These are phyloP conservation scores for Lactarius deliciosus DNA, from an alignment of 768 basidiomycete genomes.

Conservation along the genomic window DNA sequence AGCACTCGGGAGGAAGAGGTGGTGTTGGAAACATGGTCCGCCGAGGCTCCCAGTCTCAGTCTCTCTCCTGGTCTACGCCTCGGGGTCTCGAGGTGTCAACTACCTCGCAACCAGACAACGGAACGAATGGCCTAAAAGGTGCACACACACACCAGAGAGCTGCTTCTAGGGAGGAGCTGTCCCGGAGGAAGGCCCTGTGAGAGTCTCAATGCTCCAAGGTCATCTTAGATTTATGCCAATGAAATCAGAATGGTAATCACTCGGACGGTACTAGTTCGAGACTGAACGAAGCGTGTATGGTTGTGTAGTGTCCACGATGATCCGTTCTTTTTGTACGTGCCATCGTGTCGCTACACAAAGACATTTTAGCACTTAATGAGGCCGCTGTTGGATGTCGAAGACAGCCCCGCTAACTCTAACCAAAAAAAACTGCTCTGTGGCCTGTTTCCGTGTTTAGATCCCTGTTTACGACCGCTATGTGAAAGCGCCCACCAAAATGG, in stretches of 20 bases:
- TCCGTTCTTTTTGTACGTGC: neutral
- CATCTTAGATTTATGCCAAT: neutral
- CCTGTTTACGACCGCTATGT: neutral
- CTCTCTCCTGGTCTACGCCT: neutral
- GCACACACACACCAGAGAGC: neutral
- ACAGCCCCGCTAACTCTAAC: neutral
- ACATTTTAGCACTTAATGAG: neutral
- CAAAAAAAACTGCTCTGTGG: neutral
- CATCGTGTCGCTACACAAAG: neutral
- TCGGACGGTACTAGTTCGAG: neutral
- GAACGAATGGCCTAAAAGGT: neutral
- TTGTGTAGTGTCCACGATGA: neutral
- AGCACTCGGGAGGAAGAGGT: conserved; percentile 20
- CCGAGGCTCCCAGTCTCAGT: neutral
- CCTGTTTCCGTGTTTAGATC: neutral
- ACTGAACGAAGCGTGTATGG: neutral
- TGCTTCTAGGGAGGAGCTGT: neutral
- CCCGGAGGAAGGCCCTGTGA: neutral
- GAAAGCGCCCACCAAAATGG: neutral
- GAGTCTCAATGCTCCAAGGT: neutral
- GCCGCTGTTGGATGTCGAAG: neutral
- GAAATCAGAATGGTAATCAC: neutral
- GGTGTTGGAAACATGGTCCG: conserved; percentile 15
- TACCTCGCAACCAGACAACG: neutral
- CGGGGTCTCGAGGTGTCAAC: neutral